phyloP scores from a whole-genome alignment of 164 flowering plant species.

The Buxus sempervirens region DNA sequence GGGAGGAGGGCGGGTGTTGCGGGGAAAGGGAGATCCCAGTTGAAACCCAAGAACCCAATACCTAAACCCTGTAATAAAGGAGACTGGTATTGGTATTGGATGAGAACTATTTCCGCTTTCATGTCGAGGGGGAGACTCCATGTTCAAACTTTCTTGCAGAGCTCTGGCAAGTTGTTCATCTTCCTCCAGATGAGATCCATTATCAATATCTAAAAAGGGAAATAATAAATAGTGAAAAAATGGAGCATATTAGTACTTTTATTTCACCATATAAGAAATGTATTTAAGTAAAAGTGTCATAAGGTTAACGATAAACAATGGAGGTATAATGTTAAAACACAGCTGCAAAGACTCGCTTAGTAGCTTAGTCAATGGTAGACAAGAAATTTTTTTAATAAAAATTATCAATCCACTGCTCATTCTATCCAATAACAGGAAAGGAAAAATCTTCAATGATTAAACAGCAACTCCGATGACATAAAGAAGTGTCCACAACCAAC shows the following conservation, averaged over 20 bases:
- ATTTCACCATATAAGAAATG: too few relatives aligned
- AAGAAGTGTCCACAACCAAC: too few relatives aligned
- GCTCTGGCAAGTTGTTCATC: conserved; percentile 90
- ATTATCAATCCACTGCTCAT: too few relatives aligned
- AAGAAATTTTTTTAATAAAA: too few relatives aligned
- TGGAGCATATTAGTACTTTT: neutral
- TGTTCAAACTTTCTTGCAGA: conserved; percentile 69
- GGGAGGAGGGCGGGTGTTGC: neutral
- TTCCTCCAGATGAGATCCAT: conserved; percentile 56
- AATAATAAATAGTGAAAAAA: neutral
- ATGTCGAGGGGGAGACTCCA: conserved; percentile 47
- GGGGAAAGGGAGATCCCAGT: too few relatives aligned
- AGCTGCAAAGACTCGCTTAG: neutral
- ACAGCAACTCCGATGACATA: too few relatives aligned
- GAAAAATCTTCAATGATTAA: too few relatives aligned
- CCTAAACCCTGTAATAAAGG: conserved; percentile 65
- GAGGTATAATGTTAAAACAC: neutral
- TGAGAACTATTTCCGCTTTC: conserved; percentile 37
- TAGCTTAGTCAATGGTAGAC: too few relatives aligned
- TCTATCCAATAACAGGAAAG: too few relatives aligned
- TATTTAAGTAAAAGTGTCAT: neutral
- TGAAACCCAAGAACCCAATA: conserved; percentile 23
- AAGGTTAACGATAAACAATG: neutral
- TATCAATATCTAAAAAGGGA: conserved; percentile 20
- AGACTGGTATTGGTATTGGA: conserved; percentile 46